Evolutionary conservation across 2,329 filamentous ascomycete species (phyloP), one percentile per base, ranked within the genome.

Genomic region (Juglanconis sp.): DNA sequence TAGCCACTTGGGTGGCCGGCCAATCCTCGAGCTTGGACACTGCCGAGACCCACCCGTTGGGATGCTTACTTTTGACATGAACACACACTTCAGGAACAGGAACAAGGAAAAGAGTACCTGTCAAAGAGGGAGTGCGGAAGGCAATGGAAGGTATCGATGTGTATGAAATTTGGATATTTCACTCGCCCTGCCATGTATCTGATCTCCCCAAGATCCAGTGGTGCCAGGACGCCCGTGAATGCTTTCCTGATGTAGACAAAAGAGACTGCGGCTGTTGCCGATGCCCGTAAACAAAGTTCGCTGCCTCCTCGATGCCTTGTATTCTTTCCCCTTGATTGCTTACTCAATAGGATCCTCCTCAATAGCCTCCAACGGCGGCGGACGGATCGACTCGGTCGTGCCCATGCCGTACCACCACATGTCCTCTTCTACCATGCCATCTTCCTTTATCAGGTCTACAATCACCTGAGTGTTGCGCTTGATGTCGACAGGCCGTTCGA

Each of bases 381-480:
- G 82, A 42, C 79, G 77, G 51, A 85, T 76, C n/a, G 81, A 82
- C 36, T 81, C 81, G n/a, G 81, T 78, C 2, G 79, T 77, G 38
- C 72, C 74, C 55, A 77, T 78, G 50, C 84, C 83, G 65, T 86
- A 86, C 75, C 81, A 80, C 83, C 85, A 88, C 65, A 87, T 81
- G 63, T 88, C 85, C 68, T 86, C 80, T 58, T 84, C 81, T 24
- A 80, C 80, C 24, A 81, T 72, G 17, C 82, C 83, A 57, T 87
- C 82, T 62, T 87, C 85, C 53, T 81, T 79, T 64, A 88, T 87
- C n/a, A 88, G 74, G 62, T 87, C 84, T 57, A 87, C 72, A 73
- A 88, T 79, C 31, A 88, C 81, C 64, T 85, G 79, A 11, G 81
- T 82, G 59, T 87, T 87, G 46, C 85, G 79, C 68, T 85, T 86